A percentile compares a stretch with the other conserved stretches of the same genome.
phyloP scores from a whole-genome alignment of 106 monocot species.

The Platanthera guangdongensis region DNA sequence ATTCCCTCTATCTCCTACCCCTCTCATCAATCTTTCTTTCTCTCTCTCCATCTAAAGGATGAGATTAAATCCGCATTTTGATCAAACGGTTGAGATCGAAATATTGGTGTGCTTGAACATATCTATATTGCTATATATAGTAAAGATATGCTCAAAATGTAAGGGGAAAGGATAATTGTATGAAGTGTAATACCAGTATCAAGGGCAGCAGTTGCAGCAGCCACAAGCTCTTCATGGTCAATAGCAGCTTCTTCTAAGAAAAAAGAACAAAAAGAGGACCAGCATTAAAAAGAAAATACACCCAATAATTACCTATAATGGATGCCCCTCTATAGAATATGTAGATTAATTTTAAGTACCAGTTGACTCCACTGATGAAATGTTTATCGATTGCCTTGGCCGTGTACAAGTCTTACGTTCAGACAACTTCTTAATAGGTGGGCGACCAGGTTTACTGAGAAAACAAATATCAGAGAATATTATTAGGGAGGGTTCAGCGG shows the following conservation, averaged over 20 bases:
- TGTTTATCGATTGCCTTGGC: conserved; percentile 25
- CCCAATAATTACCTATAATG: neutral
- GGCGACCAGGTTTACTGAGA: conserved; percentile 45
- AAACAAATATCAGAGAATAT: conserved; percentile 1
- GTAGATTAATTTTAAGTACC: conserved; percentile 24
- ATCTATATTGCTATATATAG: too few relatives aligned
- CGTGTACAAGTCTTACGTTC: conserved; percentile 47
- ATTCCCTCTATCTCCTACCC: too few relatives aligned
- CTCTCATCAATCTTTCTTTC: too few relatives aligned
- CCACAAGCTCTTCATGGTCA: conserved; percentile 62
- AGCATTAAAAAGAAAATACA: neutral
- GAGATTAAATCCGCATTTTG: too few relatives aligned
- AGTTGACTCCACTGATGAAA: conserved; percentile 26
- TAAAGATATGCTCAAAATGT: too few relatives aligned
- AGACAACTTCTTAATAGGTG: conserved; percentile 40
- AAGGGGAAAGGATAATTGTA: neutral
- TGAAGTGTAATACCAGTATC: conserved; percentile 26
- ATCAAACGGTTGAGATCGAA: too few relatives aligned
- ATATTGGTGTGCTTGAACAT: too few relatives aligned
- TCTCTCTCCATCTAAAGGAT: too few relatives aligned
- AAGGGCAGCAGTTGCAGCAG: conserved; percentile 59
- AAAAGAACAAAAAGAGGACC: conserved; percentile 3
- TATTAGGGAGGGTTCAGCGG: neutral
- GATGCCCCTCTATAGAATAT: neutral
- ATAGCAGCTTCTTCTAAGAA: conserved; percentile 43